Base-by-base conservation (phyloP, 2,329 filamentous ascomycete species). In the Colletotrichum sp. region DNA sequence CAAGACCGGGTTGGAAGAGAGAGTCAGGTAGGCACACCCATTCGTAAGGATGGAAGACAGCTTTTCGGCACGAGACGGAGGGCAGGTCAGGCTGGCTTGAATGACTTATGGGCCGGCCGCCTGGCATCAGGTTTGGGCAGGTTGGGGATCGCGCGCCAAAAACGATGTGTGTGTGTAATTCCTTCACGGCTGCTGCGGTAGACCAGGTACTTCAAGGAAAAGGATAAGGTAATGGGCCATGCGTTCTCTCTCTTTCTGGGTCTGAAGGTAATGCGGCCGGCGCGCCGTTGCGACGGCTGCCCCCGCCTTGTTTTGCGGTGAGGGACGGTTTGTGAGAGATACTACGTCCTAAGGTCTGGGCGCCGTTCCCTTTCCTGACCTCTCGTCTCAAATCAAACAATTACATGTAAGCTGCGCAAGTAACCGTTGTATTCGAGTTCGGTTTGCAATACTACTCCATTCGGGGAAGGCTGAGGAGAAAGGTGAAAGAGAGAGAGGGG, bases 281-380 rank as follows among this genome's bases (percentile, higher is more conserved):
- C 43, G 36, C 57, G 28, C 32, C 30, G 30, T 38, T 70, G 55
- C 38, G 38, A 69, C 28, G 30, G 28, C 26, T 8, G 6, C 58
- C 30, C 30, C 71, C 57, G 21, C 55, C 57, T 34, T 64, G 66
- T 58, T 70, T 64, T 70, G 66, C 38, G 71, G 66, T 73, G 66
- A 73, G 65, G 71, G 66, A 73, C 71, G 57, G 43, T 15, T 38
- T 68, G 65, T 70, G 24, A 28, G 36, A 55, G 71, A 73, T 64
- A 61, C 24, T 32, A 21, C 28, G 16, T 72, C 52, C 32, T 52
- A 32, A 63, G 57, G 66, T 43, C 71, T 64, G 71, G 57, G 65
- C 66, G 65, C 18, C 6, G 10, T 38, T 21, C 16, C 26, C 24
- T 58, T 18, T 58, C 16, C 16, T 28, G 55, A 30, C 24, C 55